A percentile compares a stretch with the other conserved stretches of the same genome.
phyloP scores from a whole-genome alignment of 1,284 basidiomycete species.

The Ustilago loliicola region DNA sequence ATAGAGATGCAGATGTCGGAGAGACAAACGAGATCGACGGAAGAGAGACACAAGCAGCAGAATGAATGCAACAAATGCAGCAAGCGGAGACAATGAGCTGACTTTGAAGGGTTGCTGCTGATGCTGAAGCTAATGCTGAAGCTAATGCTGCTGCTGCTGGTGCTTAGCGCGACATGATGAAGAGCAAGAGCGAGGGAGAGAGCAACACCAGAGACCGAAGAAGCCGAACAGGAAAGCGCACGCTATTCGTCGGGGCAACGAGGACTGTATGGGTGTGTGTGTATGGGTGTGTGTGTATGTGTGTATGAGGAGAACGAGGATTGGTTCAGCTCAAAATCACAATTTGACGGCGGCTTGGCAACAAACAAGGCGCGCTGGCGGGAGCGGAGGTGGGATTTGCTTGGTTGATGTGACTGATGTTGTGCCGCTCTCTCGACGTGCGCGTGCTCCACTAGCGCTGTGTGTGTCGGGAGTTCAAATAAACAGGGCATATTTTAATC shows the following conservation, averaged over 20 bases:
- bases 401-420: neutral
- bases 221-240: neutral
- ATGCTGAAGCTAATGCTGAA: neutral
- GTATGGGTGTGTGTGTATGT: neutral
- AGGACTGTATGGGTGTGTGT: neutral
- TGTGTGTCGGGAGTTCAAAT: no score
- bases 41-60: neutral
- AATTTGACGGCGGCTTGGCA: slow-evolving; percentile 3
- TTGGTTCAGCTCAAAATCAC: neutral
- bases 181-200: slow-evolving; percentile 9
- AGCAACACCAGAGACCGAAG: neutral
- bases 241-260: neutral
- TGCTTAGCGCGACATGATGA: slow-evolving; percentile 9
- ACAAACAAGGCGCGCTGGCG: slow-evolving; percentile 10
- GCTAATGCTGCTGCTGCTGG: neutral
- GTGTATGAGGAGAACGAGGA: neutral
- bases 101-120: neutral
- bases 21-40: slow-evolving; percentile 22
- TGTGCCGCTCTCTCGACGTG: neutral
- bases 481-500: neutral
- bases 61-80: neutral
- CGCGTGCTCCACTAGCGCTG: neutral
- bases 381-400: slow-evolving; percentile 5
- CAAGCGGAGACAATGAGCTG: slow-evolving; percentile 4
- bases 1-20: slow-evolving; percentile 14